These are phyloP conservation scores for Tirmania nivea DNA, from an alignment of 495 filamentous ascomycete genomes.

Conservation along the genomic window DNA sequence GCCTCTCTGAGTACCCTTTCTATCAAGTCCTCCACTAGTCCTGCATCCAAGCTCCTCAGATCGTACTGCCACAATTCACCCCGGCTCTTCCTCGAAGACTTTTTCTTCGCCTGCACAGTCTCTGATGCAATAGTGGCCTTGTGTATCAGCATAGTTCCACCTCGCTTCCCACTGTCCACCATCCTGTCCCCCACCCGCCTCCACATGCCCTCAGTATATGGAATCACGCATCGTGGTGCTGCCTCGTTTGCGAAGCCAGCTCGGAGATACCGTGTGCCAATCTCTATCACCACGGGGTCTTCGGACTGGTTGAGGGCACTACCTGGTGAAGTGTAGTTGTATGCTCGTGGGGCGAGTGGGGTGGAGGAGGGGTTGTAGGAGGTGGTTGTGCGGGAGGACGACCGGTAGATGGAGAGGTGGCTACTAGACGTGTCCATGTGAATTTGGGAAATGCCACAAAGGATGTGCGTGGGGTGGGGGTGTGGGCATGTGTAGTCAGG, in stretches of 20 bases:
- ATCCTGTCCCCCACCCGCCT: constrained; percentile 58
- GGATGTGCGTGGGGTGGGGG: too few species aligned
- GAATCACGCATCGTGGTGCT: constrained; percentile 44
- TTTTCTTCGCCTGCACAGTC: neutral
- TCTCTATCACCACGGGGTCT: constrained; percentile 59
- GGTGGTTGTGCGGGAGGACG: neutral
- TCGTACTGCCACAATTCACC: constrained; percentile 64
- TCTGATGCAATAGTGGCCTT: neutral
- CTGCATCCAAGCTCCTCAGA: constrained; percentile 46
- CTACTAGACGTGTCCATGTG: too few species aligned
- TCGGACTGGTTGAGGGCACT: constrained; percentile 61
- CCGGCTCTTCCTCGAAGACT: neutral
- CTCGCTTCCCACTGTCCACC: constrained; percentile 29
- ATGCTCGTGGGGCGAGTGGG: constrained; percentile 40
- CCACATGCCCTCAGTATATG: constrained; percentile 42
- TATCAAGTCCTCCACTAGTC: constrained; percentile 66
- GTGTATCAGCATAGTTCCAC: constrained; percentile 3
- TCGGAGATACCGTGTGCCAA: constrained; percentile 58
- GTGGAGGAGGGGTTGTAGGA: constrained; percentile 16
- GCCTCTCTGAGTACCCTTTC: constrained; percentile 65
- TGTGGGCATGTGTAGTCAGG: too few species aligned
- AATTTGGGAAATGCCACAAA: too few species aligned
- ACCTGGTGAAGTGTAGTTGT: constrained; percentile 40
- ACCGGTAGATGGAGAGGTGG: neutral
- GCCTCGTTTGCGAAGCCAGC: constrained; percentile 71